Base-by-base conservation (phyloP, 805 yeast genomes). In the Candida sakaeoensis region DNA sequence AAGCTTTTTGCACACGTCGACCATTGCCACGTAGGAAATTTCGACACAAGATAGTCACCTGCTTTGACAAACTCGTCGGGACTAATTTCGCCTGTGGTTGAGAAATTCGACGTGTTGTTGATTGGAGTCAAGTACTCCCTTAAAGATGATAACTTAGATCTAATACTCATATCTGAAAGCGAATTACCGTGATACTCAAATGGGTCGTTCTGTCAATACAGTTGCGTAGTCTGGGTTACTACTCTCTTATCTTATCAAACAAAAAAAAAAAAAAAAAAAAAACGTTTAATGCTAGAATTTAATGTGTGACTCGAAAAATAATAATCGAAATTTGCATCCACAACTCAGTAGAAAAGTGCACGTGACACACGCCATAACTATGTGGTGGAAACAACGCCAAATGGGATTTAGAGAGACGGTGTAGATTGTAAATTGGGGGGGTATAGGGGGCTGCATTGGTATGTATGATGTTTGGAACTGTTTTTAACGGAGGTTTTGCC, bases 11-110 rank as follows among this genome's bases (percentile, higher is more conserved):
- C 65, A 39, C 65, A 54, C 6, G 57, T 32, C 18, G 62, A 55
- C 99, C 99, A 93, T 46, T 80, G 79, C 99, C 99, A 93, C 1
- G 98, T 93, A 2, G 99, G 98, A 58, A 93, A 93, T 69, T 84
- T 86, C 61, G 80, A 82, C 23, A 82, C 90, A 42, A 93, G 66
- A 60, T 88, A 93, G 59, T 93, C 97, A 16, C 99, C 99, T 3
- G 99, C 97, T 40, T 69, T 70, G 8, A 89, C 91, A 63, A 93
- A 93, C 60, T 93, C 99, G 39, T 87, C 95, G 1, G 99, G 99
- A 1, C 96, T 86, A 37, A 93, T 82, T 58, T 91, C 93, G 3
- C 99, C 99, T 0, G 96, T 85, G 36, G 73, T 64, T 40, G 79
- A 71, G 65, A 89, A 93, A 13, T 93, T 87, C 18, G 97, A 89